Base-by-base conservation (phyloP, 768 basidiomycete species). In the Panaeolus cyanescens region DNA sequence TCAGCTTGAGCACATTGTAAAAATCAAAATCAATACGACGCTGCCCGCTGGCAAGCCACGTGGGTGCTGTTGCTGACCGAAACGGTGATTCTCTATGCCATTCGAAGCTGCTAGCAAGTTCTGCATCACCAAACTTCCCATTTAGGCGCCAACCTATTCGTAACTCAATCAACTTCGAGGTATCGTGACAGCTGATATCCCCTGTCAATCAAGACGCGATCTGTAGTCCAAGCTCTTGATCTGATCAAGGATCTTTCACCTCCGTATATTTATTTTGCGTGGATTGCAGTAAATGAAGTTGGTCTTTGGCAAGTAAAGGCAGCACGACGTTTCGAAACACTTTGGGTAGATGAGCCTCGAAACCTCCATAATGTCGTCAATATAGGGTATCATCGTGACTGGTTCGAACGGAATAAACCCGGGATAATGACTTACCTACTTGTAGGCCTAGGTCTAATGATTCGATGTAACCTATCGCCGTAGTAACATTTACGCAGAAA, bases 71-170 rank as follows among this genome's bases (percentile, higher is more conserved):
- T 37, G 36, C 4, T 37, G 12, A 13, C 36, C 36, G n/a, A 37
- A 37, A 37, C 4, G 36, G 36, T 37, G 36, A 37, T 37, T 10
- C 12, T 10, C n/a, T 10, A 37, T 17, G 22, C 22, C 1, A 50
- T 50, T 50, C 45, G 45, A 50, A 50, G 45, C 22, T 17, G 45
- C 15, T 50, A 28, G 22, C 45, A 50, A 50, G 45, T 50, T 28
- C 45, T 22, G 45, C 45, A 50, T 50, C 45, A 28, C 15, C 10
- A 50, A 50, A 8, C 25, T 50, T 50, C 45, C 45, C 4, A 50
- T 30, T 50, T 50, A 50, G 45, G 45, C 45, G 45, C 45, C 45
- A 50, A 50, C 30, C 45, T 50, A 50, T 50, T 50, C 25, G 25
- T 50, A 15, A 20, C 10, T 28, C 30, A 28, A 50, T 7, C 13